A percentile compares a stretch with the other conserved stretches of the same genome.
These are phyloP conservation scores for Phenoliferia sp. DNA, from an alignment of 1,284 basidiomycete genomes.

Conservation along the genomic window DNA sequence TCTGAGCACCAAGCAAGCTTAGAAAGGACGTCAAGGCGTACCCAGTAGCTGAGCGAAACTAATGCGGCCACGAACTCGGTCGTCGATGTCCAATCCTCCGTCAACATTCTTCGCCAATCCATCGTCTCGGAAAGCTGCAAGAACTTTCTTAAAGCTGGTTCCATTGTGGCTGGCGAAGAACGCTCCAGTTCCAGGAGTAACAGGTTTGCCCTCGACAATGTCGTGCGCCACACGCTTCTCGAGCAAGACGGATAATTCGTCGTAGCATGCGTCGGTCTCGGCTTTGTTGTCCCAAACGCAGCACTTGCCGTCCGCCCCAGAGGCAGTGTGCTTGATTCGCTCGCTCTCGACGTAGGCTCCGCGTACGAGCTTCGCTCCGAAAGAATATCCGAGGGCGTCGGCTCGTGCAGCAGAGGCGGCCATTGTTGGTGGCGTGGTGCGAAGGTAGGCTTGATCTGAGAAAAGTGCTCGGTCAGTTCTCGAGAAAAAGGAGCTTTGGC, in stretches of 20 bases:
- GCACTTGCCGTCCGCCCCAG: conserved; percentile 43
- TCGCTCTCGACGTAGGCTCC: conserved; percentile 89
- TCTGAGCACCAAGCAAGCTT: neutral
- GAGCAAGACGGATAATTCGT: conserved; percentile 61
- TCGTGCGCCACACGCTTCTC: conserved; percentile 53
- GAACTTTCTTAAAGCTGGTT: conserved; percentile 28
- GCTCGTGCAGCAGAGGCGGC: conserved; percentile 45
- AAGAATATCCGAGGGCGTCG: conserved; percentile 61
- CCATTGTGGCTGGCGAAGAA: conserved; percentile 37
- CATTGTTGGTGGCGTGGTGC: conserved; percentile 23
- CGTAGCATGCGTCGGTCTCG: conserved; percentile 70
- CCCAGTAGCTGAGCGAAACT: conserved; percentile 36
- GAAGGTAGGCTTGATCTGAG: conserved; percentile 29
- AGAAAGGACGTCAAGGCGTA: conserved; percentile 2
- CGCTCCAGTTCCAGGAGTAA: conserved; percentile 14
- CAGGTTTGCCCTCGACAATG: conserved; percentile 1
- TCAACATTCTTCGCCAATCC: conserved; percentile 23
- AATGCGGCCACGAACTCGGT: conserved; percentile 31
- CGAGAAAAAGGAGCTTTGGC: neutral
- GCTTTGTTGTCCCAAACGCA: conserved; percentile 65
- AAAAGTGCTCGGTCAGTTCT: neutral
- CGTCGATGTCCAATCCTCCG: conserved; percentile 22
- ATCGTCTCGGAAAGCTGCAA: conserved; percentile 20
- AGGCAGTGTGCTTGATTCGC: conserved; percentile 39
- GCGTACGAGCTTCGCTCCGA: conserved; percentile 91